Base-by-base conservation (phyloP, 2,329 filamentous ascomycete genomes). In the Lizonia empirigonia region DNA sequence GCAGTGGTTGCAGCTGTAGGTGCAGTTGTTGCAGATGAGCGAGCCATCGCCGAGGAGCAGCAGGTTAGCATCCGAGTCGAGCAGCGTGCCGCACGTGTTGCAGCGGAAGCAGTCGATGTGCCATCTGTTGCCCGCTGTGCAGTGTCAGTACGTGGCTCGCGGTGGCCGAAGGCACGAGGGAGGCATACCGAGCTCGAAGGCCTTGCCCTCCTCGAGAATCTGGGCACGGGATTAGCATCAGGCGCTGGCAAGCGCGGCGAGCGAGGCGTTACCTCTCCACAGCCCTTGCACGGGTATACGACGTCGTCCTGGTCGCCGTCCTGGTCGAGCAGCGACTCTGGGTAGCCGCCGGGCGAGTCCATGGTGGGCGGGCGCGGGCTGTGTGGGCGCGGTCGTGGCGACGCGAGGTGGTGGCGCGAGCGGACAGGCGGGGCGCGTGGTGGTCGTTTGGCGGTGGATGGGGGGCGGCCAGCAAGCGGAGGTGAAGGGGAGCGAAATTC, bases 91-190 rank as follows among this genome's bases (percentile, higher is more conserved):
- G 80, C 93, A 99, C 48, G 90, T 95, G 74, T 96, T 94, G 82
- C 93, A 97, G 72, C 92, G 89, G 78, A 99, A 99, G 80, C 94
- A 99, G 78, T 97, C 90, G 69, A 99, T 90, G 81, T 99, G 94
- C 94, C 93, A 97, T 82, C 93, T 85, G 74, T 96, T 94, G 58
- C 92, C 92, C 73, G 93, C 92, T 96, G 64, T 62, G 39, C 29
- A 45, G 27, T 55, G 69, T 73, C 59, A 73, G 70, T 55, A 47
- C 34, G 29, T 27, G 10, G 40, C 18, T 50, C 19, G 29, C 20
- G 27, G 41, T 13, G 39, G 33, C 26, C 42, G 45, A 46, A 37
- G 53, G 32, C 35, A 44, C 33, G 35, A 33, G 51, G 40, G 20
- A 53, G 58, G 77, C 83, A 70, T 78, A 97, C 93, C 91, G 68